These are phyloP conservation scores for Suaeda aralocaspica DNA, from an alignment of 148 eudicot species.

Conservation along the genomic window DNA sequence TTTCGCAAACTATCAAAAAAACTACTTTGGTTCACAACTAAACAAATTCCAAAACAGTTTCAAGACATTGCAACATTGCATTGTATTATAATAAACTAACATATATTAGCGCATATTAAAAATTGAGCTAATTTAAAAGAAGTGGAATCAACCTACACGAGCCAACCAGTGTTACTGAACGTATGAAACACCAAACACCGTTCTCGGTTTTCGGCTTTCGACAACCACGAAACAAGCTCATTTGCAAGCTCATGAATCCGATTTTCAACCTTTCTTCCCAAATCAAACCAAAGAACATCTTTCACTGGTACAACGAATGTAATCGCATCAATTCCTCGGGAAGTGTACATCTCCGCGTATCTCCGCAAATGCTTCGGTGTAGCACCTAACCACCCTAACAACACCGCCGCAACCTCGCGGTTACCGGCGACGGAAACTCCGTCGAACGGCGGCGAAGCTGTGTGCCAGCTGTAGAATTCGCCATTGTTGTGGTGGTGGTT, in stretches of 20 bases:
- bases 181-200: slow-evolving; percentile 79
- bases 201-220: slow-evolving; percentile 38
- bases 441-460: background rate
- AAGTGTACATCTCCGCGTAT: slow-evolving; percentile 65
- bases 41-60: too few relatives aligned
- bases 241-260: slow-evolving; percentile 36
- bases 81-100: too few relatives aligned
- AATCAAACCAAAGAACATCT: slow-evolving; percentile 62
- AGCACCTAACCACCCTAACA: slow-evolving; percentile 89
- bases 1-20: too few relatives aligned
- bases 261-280: slow-evolving; percentile 59
- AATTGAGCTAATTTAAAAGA: background rate
- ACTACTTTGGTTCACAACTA: too few relatives aligned
- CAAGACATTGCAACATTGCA: too few relatives aligned
- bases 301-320: slow-evolving; percentile 64
- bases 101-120: too few relatives aligned
- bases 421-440: slow-evolving; percentile 16
- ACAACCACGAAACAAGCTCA: slow-evolving; percentile 64
- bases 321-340: slow-evolving; percentile 54
- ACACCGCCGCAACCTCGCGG: slow-evolving; percentile 55
- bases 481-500: slow-evolving; percentile 6
- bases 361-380: slow-evolving; percentile 64
- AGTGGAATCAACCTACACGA: slow-evolving; percentile 65
- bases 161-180: slow-evolving; percentile 97
- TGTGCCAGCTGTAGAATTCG: slow-evolving; percentile 26